Conservation (phyloP, 192 early-diverging fungal genomes). For the Kappamyces sp. region DNA sequence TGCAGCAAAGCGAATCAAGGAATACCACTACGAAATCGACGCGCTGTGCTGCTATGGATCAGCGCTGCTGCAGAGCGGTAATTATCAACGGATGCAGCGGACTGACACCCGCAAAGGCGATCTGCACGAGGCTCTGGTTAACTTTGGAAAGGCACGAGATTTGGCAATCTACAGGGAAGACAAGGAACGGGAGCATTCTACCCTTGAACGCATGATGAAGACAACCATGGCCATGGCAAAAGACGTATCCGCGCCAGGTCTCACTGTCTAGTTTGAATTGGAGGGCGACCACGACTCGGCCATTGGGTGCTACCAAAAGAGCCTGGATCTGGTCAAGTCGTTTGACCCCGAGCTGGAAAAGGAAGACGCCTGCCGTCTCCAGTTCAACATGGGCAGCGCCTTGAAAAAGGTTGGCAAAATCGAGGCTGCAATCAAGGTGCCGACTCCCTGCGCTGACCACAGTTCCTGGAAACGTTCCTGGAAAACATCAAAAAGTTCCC, state of each 20-base stretch:
- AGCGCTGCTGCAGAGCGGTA: conserved; percentile 9
- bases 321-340: conserved; percentile 28
- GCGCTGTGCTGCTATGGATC: conserved; percentile 30
- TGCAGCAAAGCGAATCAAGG: conserved; percentile 20
- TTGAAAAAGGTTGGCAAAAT: conserved; percentile 23
- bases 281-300: conserved; percentile 23
- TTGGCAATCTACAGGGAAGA: conserved; percentile 23
- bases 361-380: conserved; percentile 25
- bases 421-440: conserved; percentile 26
- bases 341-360: conserved; percentile 22
- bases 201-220: conserved; percentile 27
- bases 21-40: conserved; percentile 31
- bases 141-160: conserved; percentile 30
- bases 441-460: background rate
- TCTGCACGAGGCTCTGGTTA: conserved; percentile 27
- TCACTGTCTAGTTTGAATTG: conserved; percentile 14
- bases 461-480: conserved; percentile 39
- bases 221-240: conserved; percentile 34
- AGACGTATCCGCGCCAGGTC: conserved; percentile 17
- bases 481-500: conserved; percentile 20
- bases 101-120: conserved; percentile 18
- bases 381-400: conserved; percentile 32
- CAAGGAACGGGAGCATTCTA: conserved; percentile 19
- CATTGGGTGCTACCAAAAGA: conserved; percentile 32
- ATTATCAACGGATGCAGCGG: conserved; percentile 17